phyloP scores from a whole-genome alignment of 257 asterid genomes.

The Penstemon eatonii region DNA sequence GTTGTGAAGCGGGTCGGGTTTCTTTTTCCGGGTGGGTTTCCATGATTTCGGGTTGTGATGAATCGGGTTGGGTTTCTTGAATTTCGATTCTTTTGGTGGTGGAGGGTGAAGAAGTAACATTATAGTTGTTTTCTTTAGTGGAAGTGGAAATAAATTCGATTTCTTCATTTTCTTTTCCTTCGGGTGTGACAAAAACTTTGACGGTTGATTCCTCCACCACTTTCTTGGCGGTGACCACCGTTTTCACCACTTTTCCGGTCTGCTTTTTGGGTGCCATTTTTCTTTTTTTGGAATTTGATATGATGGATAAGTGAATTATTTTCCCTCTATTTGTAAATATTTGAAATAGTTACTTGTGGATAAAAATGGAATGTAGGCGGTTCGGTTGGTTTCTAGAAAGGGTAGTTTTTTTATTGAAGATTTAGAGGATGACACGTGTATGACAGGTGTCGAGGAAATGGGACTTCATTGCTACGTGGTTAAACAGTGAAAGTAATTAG shows the following conservation, averaged over 20 bases:
- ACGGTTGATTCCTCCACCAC: slow-evolving; percentile 62
- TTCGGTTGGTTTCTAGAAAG: not conserved
- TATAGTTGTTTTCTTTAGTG: slow-evolving; percentile 34
- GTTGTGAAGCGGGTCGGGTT: slow-evolving; percentile 32
- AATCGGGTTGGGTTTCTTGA: slow-evolving; percentile 38
- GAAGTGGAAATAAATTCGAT: slow-evolving; percentile 36
- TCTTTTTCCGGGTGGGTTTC: slow-evolving; percentile 34
- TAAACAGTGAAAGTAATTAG: slow-evolving; percentile 20
- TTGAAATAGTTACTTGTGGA: not conserved
- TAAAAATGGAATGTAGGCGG: not conserved
- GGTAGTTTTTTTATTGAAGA: slow-evolving; percentile 22
- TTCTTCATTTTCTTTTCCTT: slow-evolving; percentile 5
- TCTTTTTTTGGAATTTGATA: too few species aligned
- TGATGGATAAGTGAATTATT: not conserved
- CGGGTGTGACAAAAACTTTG: slow-evolving; percentile 43
- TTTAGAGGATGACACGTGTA: slow-evolving; percentile 38
- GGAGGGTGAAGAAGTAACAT: slow-evolving; percentile 31
- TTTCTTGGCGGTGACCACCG: slow-evolving; percentile 57
- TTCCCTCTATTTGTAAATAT: slow-evolving; percentile 4
- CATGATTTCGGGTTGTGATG: slow-evolving; percentile 19
- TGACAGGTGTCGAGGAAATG: slow-evolving; percentile 38
- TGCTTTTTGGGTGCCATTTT: slow-evolving; percentile 69
- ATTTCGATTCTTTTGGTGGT: slow-evolving; percentile 24
- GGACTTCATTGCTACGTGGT: slow-evolving; percentile 50
- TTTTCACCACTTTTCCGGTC: slow-evolving; percentile 29